These are phyloP conservation scores for Candida xiaguanensis DNA, from an alignment of 805 yeast genomes.

Conservation along the genomic window DNA sequence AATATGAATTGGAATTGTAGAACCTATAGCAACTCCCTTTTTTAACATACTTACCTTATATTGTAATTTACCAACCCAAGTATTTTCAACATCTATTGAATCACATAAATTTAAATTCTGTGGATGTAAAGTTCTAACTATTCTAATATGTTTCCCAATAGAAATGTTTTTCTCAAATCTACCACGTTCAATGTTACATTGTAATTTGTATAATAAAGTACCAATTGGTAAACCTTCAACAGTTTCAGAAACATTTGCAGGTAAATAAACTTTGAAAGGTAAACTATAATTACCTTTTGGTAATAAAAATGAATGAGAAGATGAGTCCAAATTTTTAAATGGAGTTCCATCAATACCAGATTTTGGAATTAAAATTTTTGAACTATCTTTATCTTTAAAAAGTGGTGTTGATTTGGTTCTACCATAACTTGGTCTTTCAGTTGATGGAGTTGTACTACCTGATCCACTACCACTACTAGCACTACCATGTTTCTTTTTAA, in stretches of 20 bases:
- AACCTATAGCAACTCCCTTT: slow-evolving; percentile 47
- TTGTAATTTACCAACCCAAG: slow-evolving; percentile 53
- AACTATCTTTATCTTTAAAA: slow-evolving; percentile 3
- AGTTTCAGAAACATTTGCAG: slow-evolving; percentile 47
- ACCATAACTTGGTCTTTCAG: slow-evolving; percentile 21
- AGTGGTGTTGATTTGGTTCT: slow-evolving; percentile 35
- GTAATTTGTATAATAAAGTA: slow-evolving; percentile 39
- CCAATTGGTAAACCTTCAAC: slow-evolving; percentile 48
- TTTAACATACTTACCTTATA: slow-evolving; percentile 43
- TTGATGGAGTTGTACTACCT: slow-evolving; percentile 1
- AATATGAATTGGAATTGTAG: slow-evolving; percentile 38
- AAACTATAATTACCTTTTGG: slow-evolving; percentile 52
- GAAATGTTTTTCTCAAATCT: slow-evolving; percentile 36
- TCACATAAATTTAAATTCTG: slow-evolving; percentile 37
- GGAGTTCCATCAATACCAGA: slow-evolving; percentile 44
- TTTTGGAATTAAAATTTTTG: slow-evolving; percentile 22
- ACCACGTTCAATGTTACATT: slow-evolving; percentile 40
- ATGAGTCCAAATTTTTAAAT: slow-evolving; percentile 25
- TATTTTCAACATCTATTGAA: slow-evolving; percentile 44
- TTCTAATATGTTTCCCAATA: slow-evolving; percentile 38
- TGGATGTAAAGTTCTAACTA: slow-evolving; percentile 42
- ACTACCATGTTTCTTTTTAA: slow-evolving; percentile 5
- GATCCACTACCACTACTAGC: background rate
- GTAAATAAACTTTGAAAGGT: slow-evolving; percentile 44
- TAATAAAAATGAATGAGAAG: slow-evolving; percentile 34